phyloP scores from a whole-genome alignment of 2,329 filamentous ascomycete genomes.

The Xylariaceae sp. region DNA sequence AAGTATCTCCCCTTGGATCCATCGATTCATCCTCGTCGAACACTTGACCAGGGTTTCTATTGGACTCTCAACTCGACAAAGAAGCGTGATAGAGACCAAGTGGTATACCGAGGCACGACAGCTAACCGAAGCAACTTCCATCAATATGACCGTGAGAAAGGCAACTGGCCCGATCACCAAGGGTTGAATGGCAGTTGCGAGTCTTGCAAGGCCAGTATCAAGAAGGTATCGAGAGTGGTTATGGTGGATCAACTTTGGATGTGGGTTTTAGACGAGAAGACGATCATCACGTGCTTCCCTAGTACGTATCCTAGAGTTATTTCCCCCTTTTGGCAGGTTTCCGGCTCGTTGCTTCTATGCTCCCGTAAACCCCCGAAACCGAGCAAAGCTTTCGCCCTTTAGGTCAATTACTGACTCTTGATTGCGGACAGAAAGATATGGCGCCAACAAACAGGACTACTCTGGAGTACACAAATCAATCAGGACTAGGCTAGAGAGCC shows the following conservation, averaged over 20 bases:
- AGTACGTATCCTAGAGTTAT: too few species aligned
- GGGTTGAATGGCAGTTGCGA: not conserved
- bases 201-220: constrained; percentile 15
- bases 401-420: too few species aligned
- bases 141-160: constrained; percentile 19
- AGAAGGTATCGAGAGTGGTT: constrained; percentile 37
- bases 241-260: constrained; percentile 56
- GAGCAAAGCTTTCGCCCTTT: too few species aligned
- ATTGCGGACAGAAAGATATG: too few species aligned
- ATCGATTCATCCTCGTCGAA: constrained; percentile 52
- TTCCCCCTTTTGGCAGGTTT: too few species aligned
- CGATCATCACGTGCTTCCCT: constrained; percentile 50
- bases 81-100: constrained; percentile 50
- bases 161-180: constrained; percentile 7
- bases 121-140: constrained; percentile 34
- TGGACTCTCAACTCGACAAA: constrained; percentile 50
- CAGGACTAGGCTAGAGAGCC: constrained; percentile 40
- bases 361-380: too few species aligned
- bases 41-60: constrained; percentile 55
- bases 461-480: constrained; percentile 51
- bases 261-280: constrained; percentile 49
- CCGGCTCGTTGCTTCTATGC: too few species aligned
- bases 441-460: constrained; percentile 48
- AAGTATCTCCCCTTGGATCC: constrained; percentile 44
- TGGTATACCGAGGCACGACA: constrained; percentile 49